Conservation (phyloP, 352 stramenopile genomes). For the Phytophthora europaea region DNA sequence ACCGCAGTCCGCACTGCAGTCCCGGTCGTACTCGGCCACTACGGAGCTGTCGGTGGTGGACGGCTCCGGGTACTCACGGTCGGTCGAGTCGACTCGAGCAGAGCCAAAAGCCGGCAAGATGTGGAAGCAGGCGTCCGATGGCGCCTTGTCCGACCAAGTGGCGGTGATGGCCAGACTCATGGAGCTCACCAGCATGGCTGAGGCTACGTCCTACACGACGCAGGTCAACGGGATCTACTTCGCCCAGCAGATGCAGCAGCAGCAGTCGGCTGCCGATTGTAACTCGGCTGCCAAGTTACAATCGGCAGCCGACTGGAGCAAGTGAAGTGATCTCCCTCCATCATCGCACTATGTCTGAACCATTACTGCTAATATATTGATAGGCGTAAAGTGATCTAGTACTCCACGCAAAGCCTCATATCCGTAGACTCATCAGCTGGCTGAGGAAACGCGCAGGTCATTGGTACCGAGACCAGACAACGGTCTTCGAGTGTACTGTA, state of each 20-base stretch:
- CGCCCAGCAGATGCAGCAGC: slow-evolving; percentile 37
- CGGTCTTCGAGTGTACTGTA: background rate
- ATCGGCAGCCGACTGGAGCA: slow-evolving; percentile 17
- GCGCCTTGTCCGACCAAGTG: slow-evolving; percentile 12
- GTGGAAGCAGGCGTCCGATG: slow-evolving; percentile 22
- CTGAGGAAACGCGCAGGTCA: no score
- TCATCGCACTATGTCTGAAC: slow-evolving; percentile 1
- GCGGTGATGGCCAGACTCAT: slow-evolving; percentile 32
- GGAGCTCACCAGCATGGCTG: slow-evolving; percentile 41
- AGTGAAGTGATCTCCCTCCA: slow-evolving; percentile 20
- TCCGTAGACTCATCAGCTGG: no score
- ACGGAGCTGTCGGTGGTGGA: slow-evolving; percentile 14
- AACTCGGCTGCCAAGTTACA: no score
- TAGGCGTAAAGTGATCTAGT: slow-evolving; percentile 14
- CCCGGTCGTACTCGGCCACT: slow-evolving; percentile 26
- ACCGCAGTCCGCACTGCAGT: background rate
- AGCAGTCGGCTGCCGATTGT: no score
- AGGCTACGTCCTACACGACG: slow-evolving; percentile 41
- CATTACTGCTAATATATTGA: slow-evolving; percentile 16
- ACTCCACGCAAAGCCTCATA: background rate
- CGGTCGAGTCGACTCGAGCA: slow-evolving; percentile 19
- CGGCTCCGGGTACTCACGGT: slow-evolving; percentile 20
- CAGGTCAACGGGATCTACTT: slow-evolving; percentile 46
- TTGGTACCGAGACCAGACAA: no score
- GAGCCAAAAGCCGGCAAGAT: slow-evolving; percentile 11